Evolutionary conservation across 768 basidiomycete genomes (phyloP), one percentile per base, ranked within the genome.

Genomic region (Udeniomyces megalosporus): DNA sequence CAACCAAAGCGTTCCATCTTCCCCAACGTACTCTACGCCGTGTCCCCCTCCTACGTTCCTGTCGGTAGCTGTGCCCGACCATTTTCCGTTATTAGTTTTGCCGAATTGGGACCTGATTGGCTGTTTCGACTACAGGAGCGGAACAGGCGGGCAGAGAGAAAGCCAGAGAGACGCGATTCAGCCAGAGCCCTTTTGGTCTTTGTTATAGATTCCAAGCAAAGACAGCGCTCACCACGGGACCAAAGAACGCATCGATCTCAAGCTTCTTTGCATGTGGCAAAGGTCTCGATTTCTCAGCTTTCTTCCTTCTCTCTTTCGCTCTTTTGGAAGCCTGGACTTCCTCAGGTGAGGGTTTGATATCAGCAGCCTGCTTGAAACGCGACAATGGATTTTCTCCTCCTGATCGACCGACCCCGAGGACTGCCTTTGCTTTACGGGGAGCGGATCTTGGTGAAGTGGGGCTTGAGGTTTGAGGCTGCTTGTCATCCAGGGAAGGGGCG

Each of bases 221-320:
- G 24, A 48, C n/a, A 34, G 31, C 15, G 56, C 61, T 46, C 46
- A 62, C 61, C 15, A 50, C 49, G 20, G 49, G 32, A 4, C 61
- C 61, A 53, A 62, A 57, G 48, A 62, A 62, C 48, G 54, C 61
- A 34, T 62, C 61, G n/a, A 62, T 62, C 61, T 62, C 61, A 14
- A 62, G 20, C 56, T 62, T 62, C 55, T 62, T 62, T 14, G 61
- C 12, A 24, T 62, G 58, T 12, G 61, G 61, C 34, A 62, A 55
- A 24, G 61, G 61, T 26, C 61, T 35, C 26, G 54, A 46, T 34
- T 22, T 12, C 56, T 62, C 61, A 2, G 61, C 56, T 38, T 22
- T 17, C 44, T 45, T 49, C 11, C 56, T 31, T 11, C 61, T 55
- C 29, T 57, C 61, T 50, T 57, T 53, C 10, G 42, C 60, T 20